A percentile compares a stretch with the other conserved stretches of the same genome.
Conservation (phyloP, 805 yeast species). For the Komagataella ulmi region DNA sequence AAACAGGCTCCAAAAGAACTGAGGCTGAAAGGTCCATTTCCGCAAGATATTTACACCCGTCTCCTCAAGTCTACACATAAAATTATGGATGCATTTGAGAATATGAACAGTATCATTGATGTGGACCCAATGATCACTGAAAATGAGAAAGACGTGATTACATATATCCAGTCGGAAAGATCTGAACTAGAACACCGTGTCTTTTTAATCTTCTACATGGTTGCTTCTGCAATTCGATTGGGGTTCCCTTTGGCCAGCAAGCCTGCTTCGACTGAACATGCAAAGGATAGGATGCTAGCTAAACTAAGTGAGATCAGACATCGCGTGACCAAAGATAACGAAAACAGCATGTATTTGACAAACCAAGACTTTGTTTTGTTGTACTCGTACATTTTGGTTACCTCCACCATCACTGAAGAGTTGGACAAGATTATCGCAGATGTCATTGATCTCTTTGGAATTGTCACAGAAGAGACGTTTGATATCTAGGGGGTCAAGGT, state of each 20-base stretch:
- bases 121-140: constrained; percentile 40
- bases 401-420: constrained; percentile 53
- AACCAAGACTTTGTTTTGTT: constrained; percentile 69
- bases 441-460: constrained; percentile 50
- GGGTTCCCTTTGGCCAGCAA: constrained; percentile 70
- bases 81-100: constrained; percentile 65
- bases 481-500: constrained; percentile 18
- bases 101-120: constrained; percentile 53
- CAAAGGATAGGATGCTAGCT: constrained; percentile 53
- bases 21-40: constrained; percentile 63
- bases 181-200: constrained; percentile 59
- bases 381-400: constrained; percentile 63
- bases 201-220: constrained; percentile 65
- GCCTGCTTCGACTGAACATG: constrained; percentile 67
- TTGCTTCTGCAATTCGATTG: constrained; percentile 60
- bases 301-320: constrained; percentile 49
- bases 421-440: constrained; percentile 40
- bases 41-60: constrained; percentile 32
- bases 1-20: constrained; percentile 68
- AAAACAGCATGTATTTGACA: constrained; percentile 16
- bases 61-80: constrained; percentile 44
- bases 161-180: constrained; percentile 41
- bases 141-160: constrained; percentile 43
- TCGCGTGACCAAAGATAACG: constrained; percentile 14
- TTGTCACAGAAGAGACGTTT: constrained; percentile 49